Evolutionary conservation across 306 rosid genomes (phyloP).

Genomic region (Elaeagnus macrophylla): DNA sequence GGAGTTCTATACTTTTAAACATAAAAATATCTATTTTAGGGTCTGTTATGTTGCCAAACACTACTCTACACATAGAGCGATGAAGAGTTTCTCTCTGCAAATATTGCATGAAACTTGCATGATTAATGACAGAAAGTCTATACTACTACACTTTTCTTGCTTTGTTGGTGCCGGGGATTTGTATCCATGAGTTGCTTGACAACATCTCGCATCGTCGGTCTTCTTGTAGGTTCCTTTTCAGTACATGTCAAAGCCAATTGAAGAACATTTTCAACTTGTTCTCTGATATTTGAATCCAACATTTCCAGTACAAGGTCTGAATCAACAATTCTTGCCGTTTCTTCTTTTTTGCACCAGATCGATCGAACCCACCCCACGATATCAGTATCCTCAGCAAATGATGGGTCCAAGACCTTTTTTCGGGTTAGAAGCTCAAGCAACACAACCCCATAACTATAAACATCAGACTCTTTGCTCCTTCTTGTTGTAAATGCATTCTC

Average conservation of each 20-base stretch:
- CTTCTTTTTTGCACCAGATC: conserved; percentile 36
- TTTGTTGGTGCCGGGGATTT: neutral
- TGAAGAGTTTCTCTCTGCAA: no score
- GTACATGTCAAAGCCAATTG: conserved; percentile 54
- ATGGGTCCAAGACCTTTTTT: conserved; percentile 48
- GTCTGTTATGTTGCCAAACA: no score
- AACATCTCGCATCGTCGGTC: conserved; percentile 61
- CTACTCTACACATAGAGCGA: no score
- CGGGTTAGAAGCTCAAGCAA: conserved; percentile 67
- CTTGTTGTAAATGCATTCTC: conserved; percentile 53
- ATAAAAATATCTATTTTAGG: no score
- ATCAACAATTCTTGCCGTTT: conserved; percentile 41
- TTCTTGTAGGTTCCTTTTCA: conserved; percentile 41
- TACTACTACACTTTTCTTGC: neutral
- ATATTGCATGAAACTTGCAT: no score
- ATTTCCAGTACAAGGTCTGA: conserved; percentile 41
- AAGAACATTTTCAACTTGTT: conserved; percentile 39
- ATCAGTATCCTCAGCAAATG: conserved; percentile 35
- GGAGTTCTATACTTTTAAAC: no score
- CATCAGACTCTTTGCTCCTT: conserved; percentile 50
- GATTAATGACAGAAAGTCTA: no score
- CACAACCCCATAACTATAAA: conserved; percentile 70
- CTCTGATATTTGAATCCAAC: conserved; percentile 26
- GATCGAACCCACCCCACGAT: conserved; percentile 48
- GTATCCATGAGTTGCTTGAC: conserved; percentile 32